phyloP scores from a whole-genome alignment of 352 stramenopile species.

The Thalassiosira ordinaria region DNA sequence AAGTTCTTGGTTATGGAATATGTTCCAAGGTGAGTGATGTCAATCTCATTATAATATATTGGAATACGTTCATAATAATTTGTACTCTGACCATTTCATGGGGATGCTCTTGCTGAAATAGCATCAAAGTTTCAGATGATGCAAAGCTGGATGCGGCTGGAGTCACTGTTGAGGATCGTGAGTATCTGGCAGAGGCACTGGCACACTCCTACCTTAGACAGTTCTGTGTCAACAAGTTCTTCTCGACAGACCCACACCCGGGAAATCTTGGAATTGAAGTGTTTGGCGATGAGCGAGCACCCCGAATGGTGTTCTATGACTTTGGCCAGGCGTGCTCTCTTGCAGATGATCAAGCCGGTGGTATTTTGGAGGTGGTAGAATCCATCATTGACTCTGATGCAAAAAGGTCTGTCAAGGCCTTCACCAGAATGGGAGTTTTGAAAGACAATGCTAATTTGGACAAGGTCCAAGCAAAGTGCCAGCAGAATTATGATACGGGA shows the following conservation, averaged over 20 bases:
- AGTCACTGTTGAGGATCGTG: slow-evolving; percentile 85
- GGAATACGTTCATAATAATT: too few species aligned
- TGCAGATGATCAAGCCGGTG: slow-evolving; percentile 70
- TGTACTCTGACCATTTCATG: too few species aligned
- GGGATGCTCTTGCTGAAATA: slow-evolving; percentile 53
- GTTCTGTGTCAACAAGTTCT: slow-evolving; percentile 94
- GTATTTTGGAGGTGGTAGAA: slow-evolving; percentile 85
- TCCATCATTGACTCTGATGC: slow-evolving; percentile 84
- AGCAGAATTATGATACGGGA: slow-evolving; percentile 81
- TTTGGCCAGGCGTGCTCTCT: slow-evolving; percentile 89
- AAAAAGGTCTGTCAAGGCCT: slow-evolving; percentile 75
- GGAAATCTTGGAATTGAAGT: slow-evolving; percentile 83
- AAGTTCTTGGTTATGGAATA: slow-evolving; percentile 96
- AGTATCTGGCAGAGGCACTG: slow-evolving; percentile 89
- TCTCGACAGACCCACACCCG: slow-evolving; percentile 94
- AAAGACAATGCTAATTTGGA: slow-evolving; percentile 79
- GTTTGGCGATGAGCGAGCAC: slow-evolving; percentile 54
- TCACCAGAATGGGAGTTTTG: slow-evolving; percentile 87
- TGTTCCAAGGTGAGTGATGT: slow-evolving; percentile 77
- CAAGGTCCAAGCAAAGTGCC: slow-evolving; percentile 73
- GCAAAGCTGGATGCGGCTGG: slow-evolving; percentile 87
- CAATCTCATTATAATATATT: too few species aligned
- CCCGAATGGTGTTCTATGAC: slow-evolving; percentile 89
- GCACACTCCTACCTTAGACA: slow-evolving; percentile 94
- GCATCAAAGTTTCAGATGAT: slow-evolving; percentile 93